Evolutionary conservation across 2,329 filamentous ascomycete genomes (phyloP), one percentile per base, ranked within the genome.

Genomic region (Beauveria asiatica): DNA sequence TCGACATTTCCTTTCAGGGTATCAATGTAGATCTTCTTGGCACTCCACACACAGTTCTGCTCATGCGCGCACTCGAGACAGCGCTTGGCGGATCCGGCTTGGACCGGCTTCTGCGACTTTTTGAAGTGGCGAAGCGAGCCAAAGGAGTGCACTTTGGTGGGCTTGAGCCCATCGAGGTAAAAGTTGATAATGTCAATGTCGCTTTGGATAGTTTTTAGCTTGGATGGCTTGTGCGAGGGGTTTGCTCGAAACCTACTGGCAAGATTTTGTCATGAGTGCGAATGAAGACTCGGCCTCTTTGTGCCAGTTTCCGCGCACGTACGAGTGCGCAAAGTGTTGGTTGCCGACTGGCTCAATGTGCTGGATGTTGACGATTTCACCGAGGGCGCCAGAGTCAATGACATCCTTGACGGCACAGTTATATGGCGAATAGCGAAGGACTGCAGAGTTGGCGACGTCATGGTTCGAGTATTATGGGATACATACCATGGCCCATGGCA

Each of bases 361-460:
- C 49, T 64, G 62, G 39, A 64, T 64, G 45, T 64, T 64, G 58
- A 64, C 61, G 27, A 64, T 64, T 49, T 64, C 62, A 25, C 62
- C 62, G 37, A 64, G 48, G 2, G 62, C 62, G n/a, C 61, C 62
- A 39, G 62, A 62, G 25, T 62, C 58, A 39, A 64, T 64, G 6
- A 64, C 33, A 13, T 62, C 57, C 58, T 64, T 64, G 51, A 64
- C 52, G 13, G 62, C 62, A 17, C 57, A 46, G n/a, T 64, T 64
- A 16, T 64, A 64, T 3, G 62, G 62, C 3, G 62, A 64, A 27
- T 64, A 64, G 8, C 62, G 61, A 19, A 64, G 61, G 4, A 64
- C 62, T 37, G 9, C 6, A 9, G 16, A 21, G 51, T 37, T 4
- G 41, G 37, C 13, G 11, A n/a, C 2, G 54, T 19, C 4, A 42